Percentiles rank a stretch among this genome's conserved stretches.
Evolutionary conservation across 257 asterid genomes (phyloP).

Genomic region (Solanum arcanum): DNA sequence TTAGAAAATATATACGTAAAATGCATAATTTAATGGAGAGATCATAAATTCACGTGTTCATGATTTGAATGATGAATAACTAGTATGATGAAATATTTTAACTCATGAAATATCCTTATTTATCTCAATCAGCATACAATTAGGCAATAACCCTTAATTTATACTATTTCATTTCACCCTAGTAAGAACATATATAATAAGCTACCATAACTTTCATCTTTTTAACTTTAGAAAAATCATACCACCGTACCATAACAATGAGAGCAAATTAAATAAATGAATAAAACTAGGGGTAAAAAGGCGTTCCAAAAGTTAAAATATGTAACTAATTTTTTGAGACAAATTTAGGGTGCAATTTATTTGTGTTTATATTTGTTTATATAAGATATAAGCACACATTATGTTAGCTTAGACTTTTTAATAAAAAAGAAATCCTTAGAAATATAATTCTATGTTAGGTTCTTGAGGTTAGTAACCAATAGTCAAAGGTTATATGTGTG

Average conservation of each 20-base stretch:
- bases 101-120: not conserved
- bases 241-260: not conserved
- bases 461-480: not conserved
- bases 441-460: not conserved
- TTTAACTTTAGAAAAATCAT: not conserved
- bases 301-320: not conserved
- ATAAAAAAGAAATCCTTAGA: not conserved
- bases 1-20: too few relatives aligned
- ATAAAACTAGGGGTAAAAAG: not conserved
- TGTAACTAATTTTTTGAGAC: not conserved
- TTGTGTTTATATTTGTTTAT: not conserved
- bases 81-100: not conserved
- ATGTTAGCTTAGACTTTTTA: not conserved
- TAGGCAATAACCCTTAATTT: not conserved
- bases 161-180: not conserved
- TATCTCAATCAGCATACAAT: rapidly evolving
- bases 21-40: too few relatives aligned
- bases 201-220: not conserved
- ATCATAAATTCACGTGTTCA: too few relatives aligned
- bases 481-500: not conserved
- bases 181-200: not conserved
- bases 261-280: not conserved
- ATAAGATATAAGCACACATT: not conserved
- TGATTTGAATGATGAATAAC: too few relatives aligned
- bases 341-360: not conserved